Evolutionary conservation across 306 rosid species (phyloP), one percentile per base, ranked within the genome.

Genomic region (Vigna nakashimae): DNA sequence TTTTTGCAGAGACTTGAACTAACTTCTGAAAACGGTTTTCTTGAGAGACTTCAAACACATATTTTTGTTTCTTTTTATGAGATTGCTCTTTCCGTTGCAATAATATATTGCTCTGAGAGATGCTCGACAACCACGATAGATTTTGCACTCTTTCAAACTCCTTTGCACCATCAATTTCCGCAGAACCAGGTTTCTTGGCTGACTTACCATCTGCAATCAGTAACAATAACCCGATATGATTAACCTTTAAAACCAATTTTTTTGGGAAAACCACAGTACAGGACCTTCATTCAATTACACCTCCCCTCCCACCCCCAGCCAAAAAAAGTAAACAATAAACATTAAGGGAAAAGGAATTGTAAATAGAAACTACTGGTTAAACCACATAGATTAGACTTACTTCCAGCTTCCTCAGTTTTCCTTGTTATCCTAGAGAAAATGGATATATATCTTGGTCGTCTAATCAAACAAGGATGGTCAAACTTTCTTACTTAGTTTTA

Each of bases 41-140:
- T 78, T 89, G 98, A 38, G 73, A 0, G 26, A 64, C 72, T 50
- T 85, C 76, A 64, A 84, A 92, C 77, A 32, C 5, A 74, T 46
- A 82, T 63, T 84, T 88, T 22, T 81, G 79, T 82, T 88, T 95
- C 87, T 88, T 92, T 72, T 79, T 85, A 1, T 87, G 92, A 74
- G 84, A 66, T 48, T 80, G 71, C 43, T 76, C 88, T 74, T 86
- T 89, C 43, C 90, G 79, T 24, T 42, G 86, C 20, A 66, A 14
- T 12, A 79, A 71, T 65, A 78, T 32, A 65, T 20, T 73, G 69
- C 64, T 63, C 22, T 65, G 77, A 46, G 87, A 63, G 17, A 69
- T 2, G 17, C 57, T 73, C 1, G 87, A 71, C 53, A 89, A 68
- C 92, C 86, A 83, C 22, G 89, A 88, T 45, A 86, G 30, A 28